Base-by-base conservation (phyloP, 148 eudicot genomes). In the Persicaria maculosa region DNA sequence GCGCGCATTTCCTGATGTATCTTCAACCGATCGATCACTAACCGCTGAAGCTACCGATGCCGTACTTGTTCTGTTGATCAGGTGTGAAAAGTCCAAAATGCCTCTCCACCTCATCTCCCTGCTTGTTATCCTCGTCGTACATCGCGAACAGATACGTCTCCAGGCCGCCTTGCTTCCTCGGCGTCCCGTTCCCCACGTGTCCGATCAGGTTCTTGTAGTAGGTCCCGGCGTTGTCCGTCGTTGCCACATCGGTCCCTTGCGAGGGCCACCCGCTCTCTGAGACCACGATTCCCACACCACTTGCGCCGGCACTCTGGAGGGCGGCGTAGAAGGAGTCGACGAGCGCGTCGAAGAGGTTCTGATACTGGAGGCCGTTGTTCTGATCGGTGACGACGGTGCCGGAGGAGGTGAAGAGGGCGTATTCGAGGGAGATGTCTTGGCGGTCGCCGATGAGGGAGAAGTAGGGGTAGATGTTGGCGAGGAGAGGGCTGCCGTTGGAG, bases 391-490 rank as follows among this genome's bases (percentile, higher is more conserved):
- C 79, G 0, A 73, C 76, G 1, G 80, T 72, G 16, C 76, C 80
- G 1, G 86, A 81, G 44, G 81, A 25, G 46, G 87, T 86, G 50
- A 86, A 86, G 4, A 84, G 77, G 6, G 87, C 89, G 40, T 84
- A 86, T 46, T 82, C 57, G 16, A 84, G 77, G 0, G 25, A 1
- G 11, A 86, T 76, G 0, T 76, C 17, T 22, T 40, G 19, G 54
- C 12, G 31, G 55, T 81, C 31, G 6, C 44, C 59, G 6, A 25
- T 50, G 77, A 72, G 71, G 36, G 79, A 44, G 61, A 84, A 86
- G 78, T 86, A 86, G 11, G 90, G 90, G 76, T 86, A 84, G 12
- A 84, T 79, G 53, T 84, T 84, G 64, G 53, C 79, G 17, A 86
- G 61, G 6, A 86, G 68, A 22, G 90, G 90, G 2, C 77, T 61